Base-by-base conservation (phyloP, 1,139 yeast species). In the Candida pseudoviswanathii region DNA sequence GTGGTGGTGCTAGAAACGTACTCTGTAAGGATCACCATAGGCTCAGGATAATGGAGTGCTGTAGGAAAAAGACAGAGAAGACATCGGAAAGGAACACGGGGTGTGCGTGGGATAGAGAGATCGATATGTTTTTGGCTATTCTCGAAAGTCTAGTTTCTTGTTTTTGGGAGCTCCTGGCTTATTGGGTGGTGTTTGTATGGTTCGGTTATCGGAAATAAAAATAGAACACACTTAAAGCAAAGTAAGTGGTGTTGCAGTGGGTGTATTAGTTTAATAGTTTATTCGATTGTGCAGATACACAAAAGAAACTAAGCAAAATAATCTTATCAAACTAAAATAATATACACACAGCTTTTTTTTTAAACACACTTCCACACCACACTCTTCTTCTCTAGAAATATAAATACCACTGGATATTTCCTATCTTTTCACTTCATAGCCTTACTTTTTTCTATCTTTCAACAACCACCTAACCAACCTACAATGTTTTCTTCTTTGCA, bases 401-500 rank as follows among this genome's bases (percentile, higher is more conserved):
- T 32, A 32, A 32, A 32, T 8, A 32, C 16, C 16, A 16, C 16
- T 16, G 16, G 27, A 31, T 29, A 10, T 10, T 24, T 31, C 26
- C 16, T 41, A 11, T 29, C 5, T 10, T 29, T 25, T 16, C 16
- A 16, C 16, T 41, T 41, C 21, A 8, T 29, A 8, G 3, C 7
- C 11, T 29, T 41, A 9, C 21, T 41, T 29, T 11, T 22, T n/a
- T 16, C 31, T 5, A 3, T 27, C 22, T 11, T 40, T 40, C 24
- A 40, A 10, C 11, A 22, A 24, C 8, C 16, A 4, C 4, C 9
- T 33, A 37, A 36, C 21, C 27, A 21, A 22, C 27, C 30, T 10
- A 25, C 27, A 24, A 37, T 37, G 41, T 40, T 22, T 22, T 40
- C 43, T 8, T 29, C 40, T 4, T 43, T 36, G 10, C 45, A 40